Conservation (phyloP, 768 basidiomycete species). For the Lactarius quietus region DNA sequence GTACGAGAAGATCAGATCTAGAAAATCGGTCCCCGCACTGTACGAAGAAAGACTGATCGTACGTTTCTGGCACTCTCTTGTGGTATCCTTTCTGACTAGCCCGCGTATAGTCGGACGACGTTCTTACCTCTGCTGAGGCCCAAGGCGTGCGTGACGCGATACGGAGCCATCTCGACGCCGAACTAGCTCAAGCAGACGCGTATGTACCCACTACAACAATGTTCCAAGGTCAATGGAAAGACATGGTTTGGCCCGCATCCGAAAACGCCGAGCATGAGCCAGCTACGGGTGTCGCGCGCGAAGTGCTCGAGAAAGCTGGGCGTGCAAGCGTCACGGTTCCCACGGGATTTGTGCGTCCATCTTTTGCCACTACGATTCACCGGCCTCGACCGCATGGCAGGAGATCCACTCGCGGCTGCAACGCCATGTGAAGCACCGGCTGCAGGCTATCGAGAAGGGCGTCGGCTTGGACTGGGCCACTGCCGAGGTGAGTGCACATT, state of each 20-base stretch:
- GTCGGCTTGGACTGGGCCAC: conserved; percentile 86
- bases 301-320: conserved; percentile 55
- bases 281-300: conserved; percentile 60
- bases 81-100: neutral
- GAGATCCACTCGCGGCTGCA: conserved; percentile 76
- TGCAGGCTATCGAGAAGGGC: conserved; percentile 64
- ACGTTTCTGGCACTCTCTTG: conserved; percentile 28
- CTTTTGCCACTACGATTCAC: neutral
- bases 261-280: conserved; percentile 51
- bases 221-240: conserved; percentile 64
- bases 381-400: conserved; percentile 37
- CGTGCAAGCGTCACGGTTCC: conserved; percentile 62
- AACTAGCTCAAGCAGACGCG: conserved; percentile 48
- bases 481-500: conserved; percentile 59
- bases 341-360: conserved; percentile 55
- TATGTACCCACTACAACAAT: conserved; percentile 52
- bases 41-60: conserved; percentile 81
- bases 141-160: conserved; percentile 51
- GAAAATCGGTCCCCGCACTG: conserved; percentile 72
- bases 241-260: conserved; percentile 57
- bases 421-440: conserved; percentile 72
- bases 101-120: conserved; percentile 39
- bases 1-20: conserved; percentile 81
- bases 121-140: conserved; percentile 51
- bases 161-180: conserved; percentile 58